Conservation (phyloP, 78 protist species). For the Cavenderia fasciculata region DNA sequence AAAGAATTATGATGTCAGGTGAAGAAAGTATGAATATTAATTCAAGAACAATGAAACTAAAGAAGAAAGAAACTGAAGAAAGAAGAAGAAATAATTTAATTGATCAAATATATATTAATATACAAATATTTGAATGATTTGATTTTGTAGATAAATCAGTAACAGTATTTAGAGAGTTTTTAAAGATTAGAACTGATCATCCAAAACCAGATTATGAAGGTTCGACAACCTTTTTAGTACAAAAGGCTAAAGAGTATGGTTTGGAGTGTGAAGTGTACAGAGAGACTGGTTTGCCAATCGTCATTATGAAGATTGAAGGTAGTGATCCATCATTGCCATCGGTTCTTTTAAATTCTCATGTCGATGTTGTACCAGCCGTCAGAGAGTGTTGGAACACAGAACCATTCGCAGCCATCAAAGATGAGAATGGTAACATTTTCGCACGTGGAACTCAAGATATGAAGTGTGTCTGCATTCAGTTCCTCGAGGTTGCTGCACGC, state of each 20-base stretch:
- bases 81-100: no score
- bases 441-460: constrained; percentile 96
- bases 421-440: constrained; percentile 75
- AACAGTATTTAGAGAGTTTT: constrained; percentile 61
- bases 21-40: no score
- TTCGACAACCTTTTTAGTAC: constrained; percentile 48
- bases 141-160: not conserved
- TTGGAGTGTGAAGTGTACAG: constrained; percentile 41
- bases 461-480: constrained; percentile 93
- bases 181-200: constrained; percentile 72
- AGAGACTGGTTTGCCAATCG: constrained; percentile 74
- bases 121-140: no score
- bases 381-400: constrained; percentile 73
- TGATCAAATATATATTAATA: no score
- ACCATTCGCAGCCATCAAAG: constrained; percentile 76
- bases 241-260: constrained; percentile 66
- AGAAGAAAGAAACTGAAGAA: no score
- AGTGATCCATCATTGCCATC: constrained; percentile 73
- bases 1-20: no score
- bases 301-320: constrained; percentile 81
- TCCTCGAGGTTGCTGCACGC: constrained; percentile 62
- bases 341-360: constrained; percentile 88
- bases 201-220: constrained; percentile 74
- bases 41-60: no score
- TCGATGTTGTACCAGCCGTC: constrained; percentile 91